phyloP scores from a whole-genome alignment of 208 protist species.

The Wallacemonas collosoma region DNA sequence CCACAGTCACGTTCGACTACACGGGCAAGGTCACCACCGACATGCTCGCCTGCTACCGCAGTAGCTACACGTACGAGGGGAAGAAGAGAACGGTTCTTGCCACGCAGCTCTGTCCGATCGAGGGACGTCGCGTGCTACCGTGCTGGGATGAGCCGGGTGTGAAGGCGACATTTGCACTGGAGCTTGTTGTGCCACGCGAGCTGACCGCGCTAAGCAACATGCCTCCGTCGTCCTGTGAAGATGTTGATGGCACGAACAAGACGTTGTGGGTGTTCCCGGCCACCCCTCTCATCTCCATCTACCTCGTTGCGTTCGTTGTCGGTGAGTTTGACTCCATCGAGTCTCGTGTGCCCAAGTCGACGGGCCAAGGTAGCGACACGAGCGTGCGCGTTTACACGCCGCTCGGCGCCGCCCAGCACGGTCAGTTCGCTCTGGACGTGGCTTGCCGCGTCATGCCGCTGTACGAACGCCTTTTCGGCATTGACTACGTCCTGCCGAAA shows the following conservation, averaged over 20 bases:
- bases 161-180: slow-evolving; percentile 95
- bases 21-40: slow-evolving; percentile 92
- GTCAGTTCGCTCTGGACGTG: slow-evolving; percentile 82
- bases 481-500: slow-evolving; percentile 93
- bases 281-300: slow-evolving; percentile 94
- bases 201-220: slow-evolving; percentile 92
- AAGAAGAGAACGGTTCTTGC: slow-evolving; percentile 59
- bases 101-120: slow-evolving; percentile 95
- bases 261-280: slow-evolving; percentile 65
- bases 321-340: slow-evolving; percentile 81
- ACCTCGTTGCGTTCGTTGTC: slow-evolving; percentile 95
- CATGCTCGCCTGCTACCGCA: slow-evolving; percentile 93
- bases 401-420: slow-evolving; percentile 44
- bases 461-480: slow-evolving; percentile 86
- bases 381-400: slow-evolving; percentile 60
- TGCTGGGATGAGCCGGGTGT: slow-evolving; percentile 96
- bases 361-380: slow-evolving; percentile 27
- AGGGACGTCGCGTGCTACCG: slow-evolving; percentile 92
- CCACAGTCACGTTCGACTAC: slow-evolving; percentile 78
- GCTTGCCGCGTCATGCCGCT: slow-evolving; percentile 62
- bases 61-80: slow-evolving; percentile 83
- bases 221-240: slow-evolving; percentile 22
- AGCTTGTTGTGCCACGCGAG: slow-evolving; percentile 69
- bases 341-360: slow-evolving; percentile 19
- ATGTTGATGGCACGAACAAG: slow-evolving; percentile 22